Base-by-base conservation (phyloP, 2,329 filamentous ascomycete species). In the Alternaria burnsii region DNA sequence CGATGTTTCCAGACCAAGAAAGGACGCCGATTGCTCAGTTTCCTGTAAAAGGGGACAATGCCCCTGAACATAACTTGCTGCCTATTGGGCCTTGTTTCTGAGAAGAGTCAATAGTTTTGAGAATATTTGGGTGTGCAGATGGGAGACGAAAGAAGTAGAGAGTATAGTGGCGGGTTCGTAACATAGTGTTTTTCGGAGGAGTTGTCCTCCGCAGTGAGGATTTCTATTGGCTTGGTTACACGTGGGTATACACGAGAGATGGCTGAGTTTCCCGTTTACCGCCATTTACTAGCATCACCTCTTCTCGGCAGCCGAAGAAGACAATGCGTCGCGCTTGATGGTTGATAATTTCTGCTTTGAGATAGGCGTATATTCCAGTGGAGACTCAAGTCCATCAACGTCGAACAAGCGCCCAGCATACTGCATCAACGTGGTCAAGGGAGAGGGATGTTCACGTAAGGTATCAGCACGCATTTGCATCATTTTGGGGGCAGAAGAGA, bases 41-140 rank as follows among this genome's bases (percentile, higher is more conserved):
- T 36, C 11, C 12, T 14, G 30, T 22, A 18, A 7, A 14, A 7
- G 18, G 6, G 6, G 22, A 4, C 3, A 36, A 36, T 5, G 7
- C 22, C 3, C n/a, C 11, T 0, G 12, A 50, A 30, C 30, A 50
- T 50, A 50, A n/a, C 7, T 32, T 48, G n/a, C 43, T 30, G 16
- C 46, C 36, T 10, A 11, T 22, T 5, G 30, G 12, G 14, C 3
- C 28, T 10, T 36, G 18, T 36, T 22, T 34, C 0, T 22, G 44
- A 26, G 11, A 28, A 26, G 4, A 0, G 14, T 30, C 1, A 16
- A 38, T 6, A 18, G 0, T 8, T 18, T 4, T 3, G 5, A 11
- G 16, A 7, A 20, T 22, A 18, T 30, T 32, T 20, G 44, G n/a
- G 8, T 12, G 44, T 12, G 4, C 4, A 18, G 4, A 1, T 38